phyloP scores from a whole-genome alignment of 345 rosid species.

The Pistacia atlantica region DNA sequence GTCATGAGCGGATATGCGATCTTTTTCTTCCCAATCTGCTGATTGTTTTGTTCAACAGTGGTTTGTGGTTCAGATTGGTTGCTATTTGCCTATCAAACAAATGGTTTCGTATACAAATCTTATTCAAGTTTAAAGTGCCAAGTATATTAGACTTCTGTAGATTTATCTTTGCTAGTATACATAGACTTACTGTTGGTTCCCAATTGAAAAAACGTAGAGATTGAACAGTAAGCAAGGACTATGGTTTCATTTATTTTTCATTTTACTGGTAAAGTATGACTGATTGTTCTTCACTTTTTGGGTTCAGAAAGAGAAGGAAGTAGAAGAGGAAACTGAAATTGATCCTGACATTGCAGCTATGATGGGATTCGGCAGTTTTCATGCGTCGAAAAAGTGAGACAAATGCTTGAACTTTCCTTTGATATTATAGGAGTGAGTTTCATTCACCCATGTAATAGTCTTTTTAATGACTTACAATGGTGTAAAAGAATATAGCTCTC shows the following conservation, averaged over 20 bases:
- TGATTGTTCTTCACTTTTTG: neutral
- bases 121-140: no score
- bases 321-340: slow-evolving; percentile 75
- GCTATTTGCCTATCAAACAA: no score
- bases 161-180: no score
- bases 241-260: neutral
- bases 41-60: no score
- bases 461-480: neutral
- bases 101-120: no score
- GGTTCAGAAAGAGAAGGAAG: slow-evolving; percentile 79
- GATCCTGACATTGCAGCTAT: slow-evolving; percentile 94
- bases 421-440: neutral
- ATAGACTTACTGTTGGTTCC: no score
- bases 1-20: neutral
- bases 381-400: slow-evolving; percentile 70
- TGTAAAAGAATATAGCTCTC: neutral
- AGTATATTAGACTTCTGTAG: no score
- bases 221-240: no score
- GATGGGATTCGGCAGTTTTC: slow-evolving; percentile 98
- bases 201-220: no score
- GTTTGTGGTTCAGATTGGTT: no score
- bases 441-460: neutral
- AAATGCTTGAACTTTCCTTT: neutral
- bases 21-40: no score
- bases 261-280: neutral